Evolutionary conservation across 2,329 filamentous ascomycete species (phyloP), one percentile per base, ranked within the genome.

Genomic region (Hymenoscyphus albidus): DNA sequence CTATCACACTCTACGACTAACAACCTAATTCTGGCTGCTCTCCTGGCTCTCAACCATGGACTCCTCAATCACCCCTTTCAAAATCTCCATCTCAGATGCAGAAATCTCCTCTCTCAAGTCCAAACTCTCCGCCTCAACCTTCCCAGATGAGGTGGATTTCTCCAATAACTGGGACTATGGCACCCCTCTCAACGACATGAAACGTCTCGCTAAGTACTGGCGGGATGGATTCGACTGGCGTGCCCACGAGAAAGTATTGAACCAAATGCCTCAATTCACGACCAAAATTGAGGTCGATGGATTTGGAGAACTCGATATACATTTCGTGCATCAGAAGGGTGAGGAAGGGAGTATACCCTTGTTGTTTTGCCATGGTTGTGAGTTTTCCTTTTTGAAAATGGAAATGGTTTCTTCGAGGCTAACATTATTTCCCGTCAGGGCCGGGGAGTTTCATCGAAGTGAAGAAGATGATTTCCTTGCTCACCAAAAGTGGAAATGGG

Each of bases 391-490:
- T 48, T 4, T 14, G 40, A 16, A 16, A 16, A 7, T 48, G 16
- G 4, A 48, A 6, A 3, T 7, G n/a, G n/a, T 44, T 44, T n/a
- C 16, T n/a, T 16, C 42, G 14, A 6, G 4, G 5, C 5, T 61
- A 14, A 27, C 42, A 22, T 3, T 18, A 12, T n/a, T 27, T 48
- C 13, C 31, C 1, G n/a, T 16, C 22, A 65, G 65, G 85, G 83
- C 89, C 89, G 0, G 88, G 89, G 1, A 87, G 83, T 69, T 90
- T 89, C 71, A 72, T 88, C 58, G 88, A 91, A 75, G 86, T 85
- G 1, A 76, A 77, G n/a, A 90, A 89, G 72, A 77, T 91, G 56
- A 76, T 92, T 2, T 80, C 79, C 0, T 16, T 67, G n/a, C 59
- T 69, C 12, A 48, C 59, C 4, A 72, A 83, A 14, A 76, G 75